Percentiles rank a stretch among this genome's conserved stretches.
These are phyloP conservation scores for Lachnellula willkommii DNA, from an alignment of 2,329 filamentous ascomycete species.

Conservation along the genomic window DNA sequence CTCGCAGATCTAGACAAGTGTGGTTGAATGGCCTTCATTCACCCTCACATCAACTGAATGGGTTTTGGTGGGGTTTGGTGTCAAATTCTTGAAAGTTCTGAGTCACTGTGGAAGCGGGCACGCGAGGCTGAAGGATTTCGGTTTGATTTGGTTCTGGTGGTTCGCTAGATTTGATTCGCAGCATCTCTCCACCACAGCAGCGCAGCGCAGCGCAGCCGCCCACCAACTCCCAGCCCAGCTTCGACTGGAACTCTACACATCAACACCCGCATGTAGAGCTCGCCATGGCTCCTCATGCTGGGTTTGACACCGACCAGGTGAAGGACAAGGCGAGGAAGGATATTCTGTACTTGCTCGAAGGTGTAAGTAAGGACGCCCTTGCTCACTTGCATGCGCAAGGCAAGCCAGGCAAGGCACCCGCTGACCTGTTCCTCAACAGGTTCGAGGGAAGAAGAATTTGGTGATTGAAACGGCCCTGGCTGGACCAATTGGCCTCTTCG, in stretches of 20 bases:
- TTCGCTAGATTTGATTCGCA: neutral
- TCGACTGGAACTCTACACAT: neutral
- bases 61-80: conserved; percentile 8
- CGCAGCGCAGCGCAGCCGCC: neutral
- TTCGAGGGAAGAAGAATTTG: conserved; percentile 97
- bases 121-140: conserved; percentile 20
- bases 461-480: conserved; percentile 88
- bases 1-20: conserved; percentile 27
- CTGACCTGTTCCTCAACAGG: conserved; percentile 49
- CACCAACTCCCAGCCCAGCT: neutral
- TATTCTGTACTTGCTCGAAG: conserved; percentile 84
- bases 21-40: conserved; percentile 27
- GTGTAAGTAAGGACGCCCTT: conserved; percentile 60
- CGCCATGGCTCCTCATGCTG: conserved; percentile 63
- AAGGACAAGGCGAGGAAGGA: conserved; percentile 81
- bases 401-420: conserved; percentile 16
- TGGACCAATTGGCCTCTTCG: conserved; percentile 82
- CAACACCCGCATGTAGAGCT: conserved; percentile 44
- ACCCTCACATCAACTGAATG: conserved; percentile 15
- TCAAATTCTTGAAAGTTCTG: conserved; percentile 19
- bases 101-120: conserved; percentile 23
- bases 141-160: conserved; percentile 1
- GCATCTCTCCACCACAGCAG: neutral
- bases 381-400: conserved; percentile 4
- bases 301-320: conserved; percentile 71